phyloP scores from a whole-genome alignment of 2,329 filamentous ascomycete species.

The Ophiostoma tasmaniense region DNA sequence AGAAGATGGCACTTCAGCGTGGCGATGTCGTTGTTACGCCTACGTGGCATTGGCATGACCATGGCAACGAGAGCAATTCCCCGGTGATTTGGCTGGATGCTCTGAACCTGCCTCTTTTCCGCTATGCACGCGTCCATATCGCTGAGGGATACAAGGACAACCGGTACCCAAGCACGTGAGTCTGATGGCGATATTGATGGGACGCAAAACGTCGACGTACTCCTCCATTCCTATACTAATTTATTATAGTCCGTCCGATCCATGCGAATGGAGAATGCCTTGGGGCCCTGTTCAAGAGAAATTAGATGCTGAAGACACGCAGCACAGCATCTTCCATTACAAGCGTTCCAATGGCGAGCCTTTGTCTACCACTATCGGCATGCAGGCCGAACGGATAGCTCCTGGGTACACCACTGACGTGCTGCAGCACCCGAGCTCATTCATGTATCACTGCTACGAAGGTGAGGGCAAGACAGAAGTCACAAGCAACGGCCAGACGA shows the following conservation, averaged over 20 bases:
- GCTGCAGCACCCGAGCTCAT: constrained; percentile 6
- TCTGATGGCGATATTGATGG: not conserved
- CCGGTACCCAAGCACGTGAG: constrained; percentile 31
- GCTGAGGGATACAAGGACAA: constrained; percentile 38
- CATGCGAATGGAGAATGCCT: not conserved
- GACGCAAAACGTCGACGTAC: not conserved
- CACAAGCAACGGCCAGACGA: not conserved
- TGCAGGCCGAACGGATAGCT: not conserved
- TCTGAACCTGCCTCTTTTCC: constrained; percentile 43
- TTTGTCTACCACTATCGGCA: not conserved
- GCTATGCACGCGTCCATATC: constrained; percentile 44
- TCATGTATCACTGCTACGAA: constrained; percentile 8
- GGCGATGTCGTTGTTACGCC: constrained; percentile 49
- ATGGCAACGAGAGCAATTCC: constrained; percentile 44
- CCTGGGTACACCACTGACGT: not conserved
- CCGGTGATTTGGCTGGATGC: constrained; percentile 52
- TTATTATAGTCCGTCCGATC: not conserved
- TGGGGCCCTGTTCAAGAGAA: not conserved
- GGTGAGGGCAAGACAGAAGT: constrained; percentile 2
- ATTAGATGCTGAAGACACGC: not conserved
- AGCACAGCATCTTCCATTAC: not conserved
- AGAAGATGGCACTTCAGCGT: constrained; percentile 38
- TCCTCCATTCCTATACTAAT: not conserved
- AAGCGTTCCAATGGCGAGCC: not conserved
- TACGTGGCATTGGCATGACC: constrained; percentile 50